Conservation (phyloP, 1,284 basidiomycete species). For the Trichosporon asahii region DNA sequence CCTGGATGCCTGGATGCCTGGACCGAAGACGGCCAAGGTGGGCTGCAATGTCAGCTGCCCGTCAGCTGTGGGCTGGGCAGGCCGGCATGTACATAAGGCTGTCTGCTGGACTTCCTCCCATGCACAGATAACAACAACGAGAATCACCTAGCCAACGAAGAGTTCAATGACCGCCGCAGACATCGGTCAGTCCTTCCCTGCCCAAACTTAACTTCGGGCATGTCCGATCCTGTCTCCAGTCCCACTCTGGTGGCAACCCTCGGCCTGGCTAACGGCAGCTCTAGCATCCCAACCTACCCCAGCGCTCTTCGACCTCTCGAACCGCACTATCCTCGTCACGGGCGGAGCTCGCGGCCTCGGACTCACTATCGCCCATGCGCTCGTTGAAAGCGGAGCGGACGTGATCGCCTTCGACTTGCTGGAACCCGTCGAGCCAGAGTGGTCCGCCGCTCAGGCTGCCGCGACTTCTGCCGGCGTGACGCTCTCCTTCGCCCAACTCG, state of each 20-base stretch:
- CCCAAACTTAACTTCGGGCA: background rate
- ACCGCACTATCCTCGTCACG: conserved; percentile 69
- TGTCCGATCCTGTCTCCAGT: background rate
- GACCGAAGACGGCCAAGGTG: background rate
- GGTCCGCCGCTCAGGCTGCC: conserved; percentile 60
- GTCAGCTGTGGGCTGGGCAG: background rate
- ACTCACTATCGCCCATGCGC: conserved; percentile 70
- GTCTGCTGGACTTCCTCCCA: background rate
- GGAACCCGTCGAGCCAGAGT: conserved; percentile 61
- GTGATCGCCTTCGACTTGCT: conserved; percentile 73
- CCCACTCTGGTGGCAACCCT: background rate
- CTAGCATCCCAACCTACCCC: conserved; percentile 11
- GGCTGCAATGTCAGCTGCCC: background rate
- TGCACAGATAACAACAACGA: background rate
- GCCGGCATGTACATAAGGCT: background rate
- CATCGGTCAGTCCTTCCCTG: background rate
- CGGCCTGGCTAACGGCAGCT: background rate
- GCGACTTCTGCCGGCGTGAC: conserved; percentile 54
- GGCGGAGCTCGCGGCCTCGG: conserved; percentile 76
- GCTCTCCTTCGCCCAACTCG: conserved; percentile 63
- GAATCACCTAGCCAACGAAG: background rate
- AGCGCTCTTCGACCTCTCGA: conserved; percentile 60
- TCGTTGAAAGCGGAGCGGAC: conserved; percentile 70
- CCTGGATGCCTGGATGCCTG: background rate
- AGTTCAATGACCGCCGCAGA: conserved; percentile 1